Conservation (phyloP, 2,329 filamentous ascomycete genomes). For the Fusarium sp. region DNA sequence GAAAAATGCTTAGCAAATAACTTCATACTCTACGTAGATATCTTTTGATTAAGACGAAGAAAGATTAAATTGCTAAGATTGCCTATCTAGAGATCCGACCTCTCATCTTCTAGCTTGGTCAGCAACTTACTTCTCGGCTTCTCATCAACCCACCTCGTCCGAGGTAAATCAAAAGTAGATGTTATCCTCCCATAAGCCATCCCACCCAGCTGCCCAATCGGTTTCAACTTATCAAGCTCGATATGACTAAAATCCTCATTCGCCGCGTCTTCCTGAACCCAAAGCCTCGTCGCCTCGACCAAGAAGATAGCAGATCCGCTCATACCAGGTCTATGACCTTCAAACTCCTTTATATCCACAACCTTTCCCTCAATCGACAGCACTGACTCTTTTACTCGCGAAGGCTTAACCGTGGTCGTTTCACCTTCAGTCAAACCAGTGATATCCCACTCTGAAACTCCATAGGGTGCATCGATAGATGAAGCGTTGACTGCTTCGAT, state of each 20-base stretch:
- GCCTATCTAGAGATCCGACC: neutral
- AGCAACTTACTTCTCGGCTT: neutral
- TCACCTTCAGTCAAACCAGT: constrained; percentile 79
- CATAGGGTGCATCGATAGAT: constrained; percentile 81
- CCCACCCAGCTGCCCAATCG: constrained; percentile 85
- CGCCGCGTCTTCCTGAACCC: constrained; percentile 88
- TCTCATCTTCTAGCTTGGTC: neutral
- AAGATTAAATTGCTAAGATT: constrained; percentile 8
- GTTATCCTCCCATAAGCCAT: constrained; percentile 82
- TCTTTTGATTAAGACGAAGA: too few species aligned
- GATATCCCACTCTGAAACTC: constrained; percentile 81
- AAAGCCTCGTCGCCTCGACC: constrained; percentile 87
- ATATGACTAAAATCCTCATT: constrained; percentile 80
- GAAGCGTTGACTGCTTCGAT: constrained; percentile 87
- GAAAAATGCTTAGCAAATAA: too few species aligned
- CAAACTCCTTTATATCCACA: constrained; percentile 80
- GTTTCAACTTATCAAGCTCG: constrained; percentile 80
- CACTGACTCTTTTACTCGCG: constrained; percentile 83
- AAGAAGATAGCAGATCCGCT: constrained; percentile 80
- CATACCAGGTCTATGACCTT: constrained; percentile 77
- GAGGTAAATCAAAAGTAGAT: constrained; percentile 76
- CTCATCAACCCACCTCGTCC: constrained; percentile 12
- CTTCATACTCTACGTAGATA: too few species aligned
- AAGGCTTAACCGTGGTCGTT: constrained; percentile 73
- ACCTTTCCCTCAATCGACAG: constrained; percentile 88